Percentiles rank a stretch among this genome's conserved stretches.
These are phyloP conservation scores for Tetradesmus lagerheimii DNA, from an alignment of 139 green algal species.

Conservation along the genomic window DNA sequence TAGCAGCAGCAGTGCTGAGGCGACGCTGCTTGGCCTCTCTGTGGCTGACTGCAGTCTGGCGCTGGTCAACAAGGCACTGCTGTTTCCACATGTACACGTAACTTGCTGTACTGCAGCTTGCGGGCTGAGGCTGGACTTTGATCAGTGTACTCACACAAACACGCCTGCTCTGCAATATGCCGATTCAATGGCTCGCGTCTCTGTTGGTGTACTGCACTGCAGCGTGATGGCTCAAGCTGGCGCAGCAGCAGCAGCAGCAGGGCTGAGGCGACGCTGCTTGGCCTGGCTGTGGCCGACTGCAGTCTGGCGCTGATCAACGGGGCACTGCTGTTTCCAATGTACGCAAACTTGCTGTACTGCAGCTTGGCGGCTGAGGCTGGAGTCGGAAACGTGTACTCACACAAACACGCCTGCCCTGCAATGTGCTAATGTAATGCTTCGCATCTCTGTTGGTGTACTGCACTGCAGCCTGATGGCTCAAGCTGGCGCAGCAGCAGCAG, in stretches of 20 bases:
- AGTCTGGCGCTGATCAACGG: background rate
- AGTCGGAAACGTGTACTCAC: too few relatives aligned
- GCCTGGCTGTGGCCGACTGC: background rate
- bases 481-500: background rate
- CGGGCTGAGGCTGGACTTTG: too few relatives aligned
- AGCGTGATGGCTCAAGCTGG: background rate
- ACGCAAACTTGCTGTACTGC: background rate
- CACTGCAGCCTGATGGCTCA: background rate
- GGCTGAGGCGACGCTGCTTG: background rate
- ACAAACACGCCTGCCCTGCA: too few relatives aligned
- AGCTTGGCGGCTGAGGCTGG: background rate
- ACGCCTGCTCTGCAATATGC: too few relatives aligned
- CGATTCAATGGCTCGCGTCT: too few relatives aligned
- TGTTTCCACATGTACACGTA: too few relatives aligned
- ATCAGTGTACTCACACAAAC: too few relatives aligned
- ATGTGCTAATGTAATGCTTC: too few relatives aligned
- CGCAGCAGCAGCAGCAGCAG: background rate
- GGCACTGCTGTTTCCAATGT: too few relatives aligned
- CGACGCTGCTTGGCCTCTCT: background rate
- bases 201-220: background rate
- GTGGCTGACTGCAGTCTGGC: background rate
- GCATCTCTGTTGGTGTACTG: too few relatives aligned
- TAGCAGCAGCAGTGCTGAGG: background rate
- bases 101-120: too few relatives aligned
- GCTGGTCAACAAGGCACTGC: background rate